Evolutionary conservation across 2,329 filamentous ascomycete species (phyloP).

Genomic region (Basipetospora sp.): DNA sequence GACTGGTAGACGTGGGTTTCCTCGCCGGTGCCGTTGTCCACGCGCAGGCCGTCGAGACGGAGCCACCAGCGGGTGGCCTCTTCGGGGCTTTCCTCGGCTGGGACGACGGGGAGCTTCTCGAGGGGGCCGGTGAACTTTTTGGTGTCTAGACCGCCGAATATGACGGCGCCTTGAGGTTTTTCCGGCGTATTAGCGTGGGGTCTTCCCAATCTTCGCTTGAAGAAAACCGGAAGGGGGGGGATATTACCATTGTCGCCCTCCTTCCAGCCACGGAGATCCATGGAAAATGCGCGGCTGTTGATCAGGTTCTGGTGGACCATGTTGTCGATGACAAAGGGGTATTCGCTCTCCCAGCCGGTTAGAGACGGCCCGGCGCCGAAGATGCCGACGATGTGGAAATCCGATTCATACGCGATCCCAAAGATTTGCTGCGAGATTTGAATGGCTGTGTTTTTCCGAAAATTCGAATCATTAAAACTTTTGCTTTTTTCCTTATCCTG

Average conservation of each 20-base stretch:
- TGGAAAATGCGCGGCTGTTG: conserved; percentile 16
- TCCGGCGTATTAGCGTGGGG: too few species aligned
- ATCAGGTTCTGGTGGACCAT: conserved; percentile 15
- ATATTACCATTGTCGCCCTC: conserved; percentile 5
- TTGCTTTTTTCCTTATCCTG: too few species aligned
- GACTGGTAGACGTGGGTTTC: conserved; percentile 12
- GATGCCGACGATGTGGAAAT: conserved; percentile 17
- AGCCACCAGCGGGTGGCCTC: conserved; percentile 28
- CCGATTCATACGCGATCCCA: conserved; percentile 20
- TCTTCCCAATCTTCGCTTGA: too few species aligned
- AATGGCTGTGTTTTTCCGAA: conserved; percentile 9
- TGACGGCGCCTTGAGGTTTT: conserved; percentile 14
- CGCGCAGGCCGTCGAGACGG: conserved; percentile 53
- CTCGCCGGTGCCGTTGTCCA: conserved; percentile 44
- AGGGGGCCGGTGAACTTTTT: conserved; percentile 27
- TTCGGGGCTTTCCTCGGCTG: conserved; percentile 20
- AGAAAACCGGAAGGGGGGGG: too few species aligned
- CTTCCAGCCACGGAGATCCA: conserved; percentile 19
- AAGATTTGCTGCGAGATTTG: conserved; percentile 11
- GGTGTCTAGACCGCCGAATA: conserved; percentile 33
- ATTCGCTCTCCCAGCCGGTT: conserved; percentile 17
- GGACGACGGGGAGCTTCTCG: conserved; percentile 14
- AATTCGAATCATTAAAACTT: too few species aligned
- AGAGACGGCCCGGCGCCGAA: conserved; percentile 21
- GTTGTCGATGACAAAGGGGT: conserved; percentile 16